Evolutionary conservation across 164 flowering plant species (phyloP), one percentile per base, ranked within the genome.

Genomic region (Annona cherimola): DNA sequence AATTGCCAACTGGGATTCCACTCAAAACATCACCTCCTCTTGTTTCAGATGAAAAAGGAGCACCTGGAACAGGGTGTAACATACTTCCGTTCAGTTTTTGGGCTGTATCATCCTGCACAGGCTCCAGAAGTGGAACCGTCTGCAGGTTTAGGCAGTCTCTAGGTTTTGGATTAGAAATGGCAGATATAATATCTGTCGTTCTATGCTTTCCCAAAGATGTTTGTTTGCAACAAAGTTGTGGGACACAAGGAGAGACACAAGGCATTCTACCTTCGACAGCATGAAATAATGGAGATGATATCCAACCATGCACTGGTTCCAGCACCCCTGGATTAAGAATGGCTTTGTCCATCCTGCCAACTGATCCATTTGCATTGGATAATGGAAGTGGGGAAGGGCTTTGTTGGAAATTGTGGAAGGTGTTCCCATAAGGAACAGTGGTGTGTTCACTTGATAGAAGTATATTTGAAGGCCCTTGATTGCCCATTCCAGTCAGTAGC

Each of bases 91-190:
- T 42, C 45, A 75, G 55, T 18, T 68, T 46, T 14, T 71, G 40
- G 45, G 68, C 45, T 4, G 45, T 60, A 26, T 64, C 69, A 45
- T 42, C 57, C 61, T 69, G 62, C 73, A 71, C 57, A 20, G 80
- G 82, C 42, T 80, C 80, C 63, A 81, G 76, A 44, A 80, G 73
- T 45, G 75, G 57, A 73, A 69, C 70, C 69, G 80, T 46, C 86
- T 76, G 82, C 74, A 82, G 84, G 43, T 75, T 72, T 11, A 79
- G 66, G 67, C 81, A 78, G 69, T 84, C 82, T 50, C 69, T 61
- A 14, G 69, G 42, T 45, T 54, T 80, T 6, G 77, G 62, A 59
- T 65, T 76, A 19, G 76, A 59, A 16, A 57, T 19, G 63, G 72
- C 76, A 18, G 75, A n/a, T 7, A 76, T 40, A 70, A 74, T 46